Evolutionary conservation across 75 land plant genomes (phyloP), one percentile per base, ranked within the genome.

Genomic region (Pinus albicaulis): DNA sequence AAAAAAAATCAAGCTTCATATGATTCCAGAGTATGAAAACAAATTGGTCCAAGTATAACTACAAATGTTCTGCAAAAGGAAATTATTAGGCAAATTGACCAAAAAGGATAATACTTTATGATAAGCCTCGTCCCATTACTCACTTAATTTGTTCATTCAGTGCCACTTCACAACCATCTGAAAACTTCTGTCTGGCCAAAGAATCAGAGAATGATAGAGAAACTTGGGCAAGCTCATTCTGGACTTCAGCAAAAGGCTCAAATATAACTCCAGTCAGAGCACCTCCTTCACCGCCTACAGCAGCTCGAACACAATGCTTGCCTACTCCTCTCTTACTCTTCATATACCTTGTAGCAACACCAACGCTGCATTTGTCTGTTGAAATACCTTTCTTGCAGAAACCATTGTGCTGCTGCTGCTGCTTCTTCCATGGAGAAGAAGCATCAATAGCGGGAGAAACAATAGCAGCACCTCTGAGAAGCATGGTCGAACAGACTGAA

Each of bases 181-280:
- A 38, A 77, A 74, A 96, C 70, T 86, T 83, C 55, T 96, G 97
- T 16, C 99, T 84, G 31, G 94, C 94, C 55, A 96, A 80, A 13
- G 97, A 96, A 53, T 73, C 76, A 13, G 86, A 80, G 57, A 80
- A 84, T 16, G 61, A 72, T 26, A 79, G 23, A 14, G 97, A 92
- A 11, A 96, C 89, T 53, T 91, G 78, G 20, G 55, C 57, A 38
- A 90, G 89, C 88, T 93, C 90, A 72, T 78, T 77, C 85, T 92
- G 85, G 3, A 96, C 93, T 79, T 96, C 99, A 71, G 81, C 79
- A 57, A 96, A 96, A 2, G 99, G 99, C 81, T 87, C 91, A 76
- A 96, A 96, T 24, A 96, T 77, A 10, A 93, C 82, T 38, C 89
- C 96, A 11, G 77, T 89, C 23, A 88, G 76, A 25, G 84, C 71